Evolutionary conservation across 257 asterid species (phyloP).

Genomic region (Solanum tarapatanum): DNA sequence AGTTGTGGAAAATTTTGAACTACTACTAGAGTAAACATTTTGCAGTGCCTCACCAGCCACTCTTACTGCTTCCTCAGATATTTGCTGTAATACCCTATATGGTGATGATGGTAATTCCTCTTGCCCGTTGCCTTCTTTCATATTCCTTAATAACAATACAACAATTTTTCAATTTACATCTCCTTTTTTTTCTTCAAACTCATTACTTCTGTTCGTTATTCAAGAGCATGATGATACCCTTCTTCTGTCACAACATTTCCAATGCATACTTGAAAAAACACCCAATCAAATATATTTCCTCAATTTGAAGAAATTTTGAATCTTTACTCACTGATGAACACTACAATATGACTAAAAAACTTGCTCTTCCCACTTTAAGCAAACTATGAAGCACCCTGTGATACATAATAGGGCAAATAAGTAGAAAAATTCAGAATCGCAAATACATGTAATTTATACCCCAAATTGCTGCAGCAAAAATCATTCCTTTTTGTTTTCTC

Average conservation of each 20-base stretch:
- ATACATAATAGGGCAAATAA: not conserved
- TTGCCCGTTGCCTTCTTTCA: conserved; percentile 21
- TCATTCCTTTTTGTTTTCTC: not conserved
- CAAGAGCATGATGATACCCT: conserved; percentile 7
- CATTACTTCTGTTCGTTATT: not conserved
- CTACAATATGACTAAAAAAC: not conserved
- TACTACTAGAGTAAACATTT: conserved; percentile 18
- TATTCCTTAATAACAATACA: conserved; percentile 23
- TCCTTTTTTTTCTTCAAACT: not conserved
- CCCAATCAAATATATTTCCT: not conserved
- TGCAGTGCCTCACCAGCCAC: conserved; percentile 45
- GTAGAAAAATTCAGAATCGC: not conserved
- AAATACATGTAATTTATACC: not conserved
- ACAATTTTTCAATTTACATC: not conserved
- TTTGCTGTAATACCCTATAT: conserved; percentile 36
- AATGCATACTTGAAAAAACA: not conserved
- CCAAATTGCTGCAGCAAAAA: not conserved
- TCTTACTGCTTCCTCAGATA: conserved; percentile 50
- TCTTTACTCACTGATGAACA: not conserved
- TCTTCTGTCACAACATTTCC: not conserved
- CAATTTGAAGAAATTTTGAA: not conserved
- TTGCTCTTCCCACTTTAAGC: not conserved
- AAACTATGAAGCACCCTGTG: not conserved
- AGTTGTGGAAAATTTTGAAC: conserved; percentile 6
- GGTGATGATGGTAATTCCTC: conserved; percentile 52